These are phyloP conservation scores for Tetraselmis striata DNA, from an alignment of 139 green algal genomes.

Conservation along the genomic window DNA sequence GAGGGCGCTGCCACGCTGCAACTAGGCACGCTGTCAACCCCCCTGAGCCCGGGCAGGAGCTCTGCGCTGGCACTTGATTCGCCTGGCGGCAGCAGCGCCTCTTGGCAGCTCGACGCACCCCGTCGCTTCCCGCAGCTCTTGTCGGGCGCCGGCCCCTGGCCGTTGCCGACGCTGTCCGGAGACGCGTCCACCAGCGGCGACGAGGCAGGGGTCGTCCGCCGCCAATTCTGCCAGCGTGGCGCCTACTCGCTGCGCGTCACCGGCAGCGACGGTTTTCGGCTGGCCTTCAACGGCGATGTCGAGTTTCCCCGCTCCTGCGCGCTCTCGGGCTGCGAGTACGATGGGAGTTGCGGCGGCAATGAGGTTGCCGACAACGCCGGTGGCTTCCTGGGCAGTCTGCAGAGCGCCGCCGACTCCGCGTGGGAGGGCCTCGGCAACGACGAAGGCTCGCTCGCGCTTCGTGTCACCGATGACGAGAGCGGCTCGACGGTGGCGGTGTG, in stretches of 20 bases:
- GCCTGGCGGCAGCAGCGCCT: not conserved
- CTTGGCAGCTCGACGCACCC: not conserved
- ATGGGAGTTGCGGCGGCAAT: not conserved
- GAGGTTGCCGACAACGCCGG: not conserved
- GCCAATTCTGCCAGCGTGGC: not conserved
- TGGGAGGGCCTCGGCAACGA: not conserved
- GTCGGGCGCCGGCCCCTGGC: not conserved
- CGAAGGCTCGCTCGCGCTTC: not conserved
- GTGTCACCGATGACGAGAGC: not conserved
- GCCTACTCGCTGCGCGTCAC: not conserved
- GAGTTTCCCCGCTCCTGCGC: not conserved
- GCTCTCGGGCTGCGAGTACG: not conserved
- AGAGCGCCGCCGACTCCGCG: not conserved
- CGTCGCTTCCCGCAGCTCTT: not conserved
- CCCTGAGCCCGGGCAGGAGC: too few relatives aligned
- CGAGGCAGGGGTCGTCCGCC: too few relatives aligned
- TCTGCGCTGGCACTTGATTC: too few relatives aligned
- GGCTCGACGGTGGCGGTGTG: not conserved
- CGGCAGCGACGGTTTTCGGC: not conserved
- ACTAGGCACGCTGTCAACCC: too few relatives aligned
- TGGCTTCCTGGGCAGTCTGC: not conserved
- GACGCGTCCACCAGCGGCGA: too few relatives aligned
- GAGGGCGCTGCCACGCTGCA: too few relatives aligned
- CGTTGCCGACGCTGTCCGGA: not conserved
- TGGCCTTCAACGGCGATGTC: not conserved